Percentiles rank a stretch among this genome's conserved stretches.
phyloP scores from a whole-genome alignment of 768 basidiomycete genomes.

The Pholiota conissans region DNA sequence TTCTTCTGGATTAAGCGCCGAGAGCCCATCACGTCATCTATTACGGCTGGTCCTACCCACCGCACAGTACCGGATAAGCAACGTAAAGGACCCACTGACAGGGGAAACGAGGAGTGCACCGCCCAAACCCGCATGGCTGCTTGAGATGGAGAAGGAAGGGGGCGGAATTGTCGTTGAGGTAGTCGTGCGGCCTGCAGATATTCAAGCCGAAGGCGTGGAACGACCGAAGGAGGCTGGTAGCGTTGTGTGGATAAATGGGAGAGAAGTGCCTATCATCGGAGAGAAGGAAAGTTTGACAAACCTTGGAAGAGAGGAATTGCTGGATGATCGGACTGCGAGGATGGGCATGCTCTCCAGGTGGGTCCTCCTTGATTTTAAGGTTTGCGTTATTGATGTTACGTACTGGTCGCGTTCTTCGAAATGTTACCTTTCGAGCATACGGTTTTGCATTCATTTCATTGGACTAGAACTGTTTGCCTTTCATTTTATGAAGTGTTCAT shows the following conservation, averaged over 20 bases:
- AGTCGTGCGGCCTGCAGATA: conserved; percentile 13
- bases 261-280: conserved; percentile 58
- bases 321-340: conserved; percentile 67
- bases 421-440: neutral
- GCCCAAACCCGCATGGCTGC: conserved; percentile 73
- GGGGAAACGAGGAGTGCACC: conserved; percentile 62
- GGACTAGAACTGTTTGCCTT: conserved; percentile 1
- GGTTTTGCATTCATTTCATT: neutral
- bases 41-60: conserved; percentile 81
- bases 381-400: conserved; percentile 11
- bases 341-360: conserved; percentile 72
- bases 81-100: conserved; percentile 80
- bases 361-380: conserved; percentile 22
- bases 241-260: conserved; percentile 41
- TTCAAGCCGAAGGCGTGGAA: conserved; percentile 16
- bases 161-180: conserved; percentile 24
- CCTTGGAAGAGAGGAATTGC: conserved; percentile 73
- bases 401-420: conserved; percentile 1
- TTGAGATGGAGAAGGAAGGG: conserved; percentile 36
- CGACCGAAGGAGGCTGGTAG: conserved; percentile 30
- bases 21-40: conserved; percentile 69
- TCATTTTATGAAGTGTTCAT: conserved; percentile 4
- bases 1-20: conserved; percentile 58
- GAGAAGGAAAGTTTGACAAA: conserved; percentile 78
- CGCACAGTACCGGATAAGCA: conserved; percentile 73